These are phyloP conservation scores for Leonotis leonurus DNA, from an alignment of 257 asterid genomes.

Conservation along the genomic window DNA sequence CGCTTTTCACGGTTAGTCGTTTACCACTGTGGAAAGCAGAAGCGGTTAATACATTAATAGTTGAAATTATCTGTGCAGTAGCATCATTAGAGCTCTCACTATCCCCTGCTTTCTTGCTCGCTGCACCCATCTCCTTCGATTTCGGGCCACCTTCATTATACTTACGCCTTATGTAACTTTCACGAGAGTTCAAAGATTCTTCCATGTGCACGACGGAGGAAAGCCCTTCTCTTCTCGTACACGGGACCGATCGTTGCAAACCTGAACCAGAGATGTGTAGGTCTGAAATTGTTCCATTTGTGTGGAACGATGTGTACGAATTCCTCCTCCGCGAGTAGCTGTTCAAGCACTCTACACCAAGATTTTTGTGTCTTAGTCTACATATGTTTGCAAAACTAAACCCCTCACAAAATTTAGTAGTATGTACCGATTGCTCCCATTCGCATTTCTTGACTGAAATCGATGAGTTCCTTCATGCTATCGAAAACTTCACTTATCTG, in stretches of 20 bases:
- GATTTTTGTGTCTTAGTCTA: neutral
- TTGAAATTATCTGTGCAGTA: neutral
- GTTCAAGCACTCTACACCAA: conserved; percentile 38
- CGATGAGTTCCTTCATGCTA: conserved; percentile 52
- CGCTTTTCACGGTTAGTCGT: too few species aligned
- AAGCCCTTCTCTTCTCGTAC: too few species aligned
- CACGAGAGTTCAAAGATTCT: too few species aligned
- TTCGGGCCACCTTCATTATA: neutral
- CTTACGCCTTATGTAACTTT: too few species aligned
- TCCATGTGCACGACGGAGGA: too few species aligned
- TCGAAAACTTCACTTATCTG: conserved; percentile 55
- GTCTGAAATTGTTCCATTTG: neutral
- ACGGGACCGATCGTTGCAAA: neutral
- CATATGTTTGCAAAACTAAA: neutral
- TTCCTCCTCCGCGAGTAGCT: too few species aligned
- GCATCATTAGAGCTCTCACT: too few species aligned
- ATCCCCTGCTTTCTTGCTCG: neutral
- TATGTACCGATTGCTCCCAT: conserved; percentile 65
- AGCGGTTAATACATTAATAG: neutral
- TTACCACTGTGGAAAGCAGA: too few species aligned
- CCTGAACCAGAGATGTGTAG: neutral
- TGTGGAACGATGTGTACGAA: too few species aligned
- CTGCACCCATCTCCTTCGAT: too few species aligned
- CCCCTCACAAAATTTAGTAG: neutral
- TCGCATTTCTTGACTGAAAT: conserved; percentile 24